These are phyloP conservation scores for Dentipellis fragilis DNA, from an alignment of 768 basidiomycete genomes.

Conservation along the genomic window DNA sequence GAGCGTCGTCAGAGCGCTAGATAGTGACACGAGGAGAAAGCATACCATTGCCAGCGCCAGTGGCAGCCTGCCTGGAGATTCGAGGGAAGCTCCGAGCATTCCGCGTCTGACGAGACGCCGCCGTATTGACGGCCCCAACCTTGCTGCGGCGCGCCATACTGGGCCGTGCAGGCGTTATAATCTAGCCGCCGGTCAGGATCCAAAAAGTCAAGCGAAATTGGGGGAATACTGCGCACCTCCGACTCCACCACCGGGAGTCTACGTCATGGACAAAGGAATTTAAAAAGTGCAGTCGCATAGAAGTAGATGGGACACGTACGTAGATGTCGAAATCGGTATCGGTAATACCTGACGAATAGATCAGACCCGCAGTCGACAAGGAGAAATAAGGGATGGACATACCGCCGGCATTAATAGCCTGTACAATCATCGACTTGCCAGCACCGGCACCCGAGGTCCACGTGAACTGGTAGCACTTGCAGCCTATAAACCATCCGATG, in stretches of 20 bases:
- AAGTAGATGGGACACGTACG: not conserved
- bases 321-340: not conserved
- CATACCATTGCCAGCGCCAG: constrained; percentile 17
- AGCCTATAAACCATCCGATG: constrained; percentile 4
- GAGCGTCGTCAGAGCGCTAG: not conserved
- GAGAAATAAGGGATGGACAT: not conserved
- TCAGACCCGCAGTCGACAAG: not conserved
- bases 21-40: not conserved
- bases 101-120: constrained; percentile 13
- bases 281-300: not conserved
- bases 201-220: not conserved
- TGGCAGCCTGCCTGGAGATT: constrained; percentile 19
- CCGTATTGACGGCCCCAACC: constrained; percentile 12
- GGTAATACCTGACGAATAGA: not conserved
- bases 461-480: constrained; percentile 18
- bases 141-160: constrained; percentile 12
- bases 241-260: not conserved
- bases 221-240: not conserved
- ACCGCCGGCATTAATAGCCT: constrained; percentile 18
- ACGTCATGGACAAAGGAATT: not conserved
- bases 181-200: not conserved
- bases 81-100: constrained; percentile 16
- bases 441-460: constrained; percentile 17
- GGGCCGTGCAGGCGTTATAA: constrained; percentile 1
- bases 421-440: constrained; percentile 18